phyloP scores from a whole-genome alignment of 768 basidiomycete species.

The Rhodotorula taiwanensis region DNA sequence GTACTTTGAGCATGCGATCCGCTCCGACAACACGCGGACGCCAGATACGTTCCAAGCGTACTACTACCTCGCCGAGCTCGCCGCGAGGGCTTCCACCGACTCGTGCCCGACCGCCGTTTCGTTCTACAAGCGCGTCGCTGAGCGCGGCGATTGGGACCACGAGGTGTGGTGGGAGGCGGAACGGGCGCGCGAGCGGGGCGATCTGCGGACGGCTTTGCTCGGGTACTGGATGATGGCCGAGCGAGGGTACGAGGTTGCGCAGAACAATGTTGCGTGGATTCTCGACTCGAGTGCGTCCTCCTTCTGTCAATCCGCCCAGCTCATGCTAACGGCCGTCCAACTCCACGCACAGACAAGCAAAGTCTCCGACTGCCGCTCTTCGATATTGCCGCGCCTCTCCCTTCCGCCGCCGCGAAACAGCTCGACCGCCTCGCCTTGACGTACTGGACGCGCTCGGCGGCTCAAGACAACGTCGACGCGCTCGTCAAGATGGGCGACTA shows the following conservation, averaged over 20 bases:
- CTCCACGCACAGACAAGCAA: slow-evolving; percentile 41
- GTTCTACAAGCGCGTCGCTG: slow-evolving; percentile 85
- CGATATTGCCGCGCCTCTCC: slow-evolving; percentile 3
- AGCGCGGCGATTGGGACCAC: slow-evolving; percentile 74
- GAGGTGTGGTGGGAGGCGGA: slow-evolving; percentile 68
- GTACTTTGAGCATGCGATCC: slow-evolving; percentile 76
- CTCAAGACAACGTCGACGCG: slow-evolving; percentile 90
- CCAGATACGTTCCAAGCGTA: slow-evolving; percentile 83
- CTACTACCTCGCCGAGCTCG: slow-evolving; percentile 82
- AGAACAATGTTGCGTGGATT: slow-evolving; percentile 88
- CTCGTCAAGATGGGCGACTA: slow-evolving; percentile 98
- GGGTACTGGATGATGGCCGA: slow-evolving; percentile 95
- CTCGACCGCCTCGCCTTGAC: slow-evolving; percentile 76
- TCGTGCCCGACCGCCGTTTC: slow-evolving; percentile 78
- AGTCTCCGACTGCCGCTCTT: slow-evolving; percentile 30
- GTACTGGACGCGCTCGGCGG: slow-evolving; percentile 90
- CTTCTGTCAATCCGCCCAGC: not conserved
- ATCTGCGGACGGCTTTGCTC: slow-evolving; percentile 75
- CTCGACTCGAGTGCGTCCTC: slow-evolving; percentile 71
- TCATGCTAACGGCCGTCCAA: slow-evolving; percentile 39
- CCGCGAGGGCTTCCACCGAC: slow-evolving; percentile 56
- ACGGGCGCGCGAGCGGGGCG: slow-evolving; percentile 56
- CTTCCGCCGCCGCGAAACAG: slow-evolving; percentile 51
- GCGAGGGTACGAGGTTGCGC: slow-evolving; percentile 80
- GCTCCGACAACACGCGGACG: slow-evolving; percentile 53